A percentile compares a stretch with the other conserved stretches of the same genome.
Conservation (phyloP, 257 asterid species). For the Plectranthus barbatus region DNA sequence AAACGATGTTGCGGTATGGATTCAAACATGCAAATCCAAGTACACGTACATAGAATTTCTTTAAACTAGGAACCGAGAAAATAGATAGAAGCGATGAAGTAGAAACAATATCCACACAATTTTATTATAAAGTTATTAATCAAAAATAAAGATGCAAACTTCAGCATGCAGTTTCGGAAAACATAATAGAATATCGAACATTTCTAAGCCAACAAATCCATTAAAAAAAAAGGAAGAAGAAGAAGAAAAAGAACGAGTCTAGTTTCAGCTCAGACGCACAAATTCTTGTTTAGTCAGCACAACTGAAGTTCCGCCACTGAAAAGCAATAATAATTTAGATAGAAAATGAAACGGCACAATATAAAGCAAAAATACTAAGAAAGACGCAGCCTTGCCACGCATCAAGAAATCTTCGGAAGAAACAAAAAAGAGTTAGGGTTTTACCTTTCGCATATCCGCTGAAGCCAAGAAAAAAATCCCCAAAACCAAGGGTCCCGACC, state of each 20-base stretch:
- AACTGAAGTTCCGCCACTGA: neutral
- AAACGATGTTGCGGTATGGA: neutral
- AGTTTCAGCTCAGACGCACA: slow-evolving; percentile 12
- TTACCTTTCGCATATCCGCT: slow-evolving; percentile 38
- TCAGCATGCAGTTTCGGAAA: slow-evolving; percentile 2
- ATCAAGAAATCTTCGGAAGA: neutral
- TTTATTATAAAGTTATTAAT: neutral
- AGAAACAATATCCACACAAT: neutral
- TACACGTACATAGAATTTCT: neutral
- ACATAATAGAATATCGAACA: neutral
- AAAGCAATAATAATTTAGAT: neutral
- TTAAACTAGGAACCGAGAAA: neutral
- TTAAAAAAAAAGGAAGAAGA: neutral
- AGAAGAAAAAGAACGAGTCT: too few species aligned
- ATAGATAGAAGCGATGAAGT: neutral
- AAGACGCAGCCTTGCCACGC: neutral
- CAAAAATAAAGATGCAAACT: too few species aligned
- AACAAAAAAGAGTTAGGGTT: slow-evolving; percentile 14
- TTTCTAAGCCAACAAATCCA: neutral
- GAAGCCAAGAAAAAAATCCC: slow-evolving; percentile 18
- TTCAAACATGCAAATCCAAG: slow-evolving; percentile 12
- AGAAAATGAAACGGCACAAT: neutral
- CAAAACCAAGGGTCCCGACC: slow-evolving; percentile 18
- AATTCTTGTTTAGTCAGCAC: slow-evolving; percentile 5
- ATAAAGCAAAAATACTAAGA: neutral